Evolutionary conservation across 495 filamentous ascomycete species (phyloP), one percentile per base, ranked within the genome.

Genomic region (Umbilicaria muhlenbergii): DNA sequence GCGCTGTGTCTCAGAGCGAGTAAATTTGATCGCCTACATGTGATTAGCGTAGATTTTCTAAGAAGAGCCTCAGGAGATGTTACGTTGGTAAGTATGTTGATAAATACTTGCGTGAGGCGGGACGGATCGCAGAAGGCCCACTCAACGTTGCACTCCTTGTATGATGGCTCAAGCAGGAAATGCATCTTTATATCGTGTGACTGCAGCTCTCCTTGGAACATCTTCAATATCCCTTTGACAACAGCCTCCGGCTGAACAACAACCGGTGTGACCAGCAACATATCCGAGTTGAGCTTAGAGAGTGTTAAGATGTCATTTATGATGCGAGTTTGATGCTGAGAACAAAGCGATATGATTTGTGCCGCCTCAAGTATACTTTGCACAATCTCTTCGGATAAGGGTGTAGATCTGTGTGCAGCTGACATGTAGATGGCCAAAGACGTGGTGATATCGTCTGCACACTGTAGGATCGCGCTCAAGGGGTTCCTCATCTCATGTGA

Each of bases 401-500:
- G 41, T 12, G 11, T 40, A 4, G 32, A 17, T 28, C 21, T 35
- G 36, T 43, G 36, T 32, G 39, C 12, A 16, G 24, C 12, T 50
- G n/a, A 37, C 63, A 52, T 59, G 48, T 68, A 68, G 11, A 62
- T 63, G 35, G 55, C 57, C 15, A 85, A 51, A 13, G 68, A 63
- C 0, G 63, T 70, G 6, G 69, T 54, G 21, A 89, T 86, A 56
- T 87, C 81, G 51, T 91, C 84, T 4, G 79, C 77, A 54, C 81
- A 87, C 58, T 88, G 83, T 31, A 88, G 60, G 36, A 89, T 85
- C 6, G 84, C 84, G 36, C 75, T 81, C 8, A 91, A 65, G 1
- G 86, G 86, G 48, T 91, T 93, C 6, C 84, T 73, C 67, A 91
- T 84, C 53, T 93, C 85, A 51, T 93, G 85, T 47, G 79, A 84